Base-by-base conservation (phyloP, 225 moss, liverwort and hornwort species). In the Polytrichum commune region DNA sequence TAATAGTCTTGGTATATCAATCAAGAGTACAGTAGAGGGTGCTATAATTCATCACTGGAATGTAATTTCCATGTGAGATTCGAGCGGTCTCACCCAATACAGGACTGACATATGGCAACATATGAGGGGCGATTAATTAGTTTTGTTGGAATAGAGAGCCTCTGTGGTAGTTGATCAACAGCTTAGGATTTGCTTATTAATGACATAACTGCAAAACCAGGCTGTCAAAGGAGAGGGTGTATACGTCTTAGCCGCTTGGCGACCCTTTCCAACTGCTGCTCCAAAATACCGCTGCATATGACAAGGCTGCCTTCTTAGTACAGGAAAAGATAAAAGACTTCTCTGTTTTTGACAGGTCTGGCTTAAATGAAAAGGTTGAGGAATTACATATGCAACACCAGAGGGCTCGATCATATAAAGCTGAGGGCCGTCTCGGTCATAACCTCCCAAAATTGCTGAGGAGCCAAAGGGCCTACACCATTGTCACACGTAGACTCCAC, bases 401-500 rank as follows among this genome's bases (percentile, higher is more conserved):
- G 95, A 98, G 18, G 95, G 93, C 77, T 95, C 97, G 79, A 98
- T 95, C 95, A 98, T 98, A 82, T 95, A 98, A 18, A 98, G 85
- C 72, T 98, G 97, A 71, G 95, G 97, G 29, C 97, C 95, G 76
- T 95, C 97, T 54, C 97, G 85, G 66, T 98, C 95, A 55, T 91
- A 98, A 54, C 95, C 95, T 77, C 92, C 95, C 76, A 95, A 77
- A 64, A 98, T 98, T 69, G 97, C 91, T 66, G 93, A 89, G 53
- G 95, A 89, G 64, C 90, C 96, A 71, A 81, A 92, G 20, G 93
- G 92, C 79, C 93, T 93, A 79, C 75, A 84, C 19, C 46, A 46
- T 46, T 16, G 16, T 46, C 46, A 46, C 38, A 38, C 10, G 7
- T 38, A 22, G 27, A 65, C 8, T 27, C 19, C 27, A 65, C 18